These are phyloP conservation scores for Ophiostoma fasciatum DNA, from an alignment of 2,329 filamentous ascomycete species.

Conservation along the genomic window DNA sequence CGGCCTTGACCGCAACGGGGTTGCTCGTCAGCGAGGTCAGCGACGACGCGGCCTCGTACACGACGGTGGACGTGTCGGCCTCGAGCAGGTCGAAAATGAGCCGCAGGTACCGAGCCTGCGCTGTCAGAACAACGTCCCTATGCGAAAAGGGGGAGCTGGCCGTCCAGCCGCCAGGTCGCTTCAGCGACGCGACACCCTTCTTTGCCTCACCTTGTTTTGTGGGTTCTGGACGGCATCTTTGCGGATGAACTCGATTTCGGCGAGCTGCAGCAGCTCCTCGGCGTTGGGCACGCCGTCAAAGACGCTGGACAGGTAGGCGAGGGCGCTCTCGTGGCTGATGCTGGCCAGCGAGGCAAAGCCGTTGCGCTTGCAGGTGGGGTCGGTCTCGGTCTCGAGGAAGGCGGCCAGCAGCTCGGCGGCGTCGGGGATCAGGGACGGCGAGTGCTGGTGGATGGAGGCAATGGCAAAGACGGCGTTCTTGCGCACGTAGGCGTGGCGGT, in stretches of 20 bases:
- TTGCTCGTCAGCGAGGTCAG: conserved; percentile 89
- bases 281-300: conserved; percentile 92
- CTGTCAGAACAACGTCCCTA: background rate
- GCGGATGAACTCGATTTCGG: conserved; percentile 91
- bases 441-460: conserved; percentile 82
- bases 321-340: conserved; percentile 85
- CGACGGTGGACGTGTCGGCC: conserved; percentile 81
- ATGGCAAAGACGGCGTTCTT: conserved; percentile 97
- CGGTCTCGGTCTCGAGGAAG: conserved; percentile 82
- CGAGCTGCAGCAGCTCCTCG: conserved; percentile 83
- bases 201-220: conserved; percentile 64
- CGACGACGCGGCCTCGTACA: conserved; percentile 94
- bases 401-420: conserved; percentile 80
- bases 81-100: conserved; percentile 95
- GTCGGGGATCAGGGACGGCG: conserved; percentile 83
- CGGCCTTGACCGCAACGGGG: conserved; percentile 93
- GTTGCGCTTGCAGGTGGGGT: conserved; percentile 94
- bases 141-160: too few relatives aligned
- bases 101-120: conserved; percentile 70
- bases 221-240: conserved; percentile 93
- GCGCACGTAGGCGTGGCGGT: conserved; percentile 92
- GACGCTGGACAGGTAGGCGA: conserved; percentile 73
- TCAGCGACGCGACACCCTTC: too few relatives aligned
- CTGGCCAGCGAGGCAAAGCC: conserved; percentile 82
- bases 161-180: too few relatives aligned